These are phyloP conservation scores for Pleurotus tuber-regium DNA, from an alignment of 768 basidiomycete genomes.

Conservation along the genomic window DNA sequence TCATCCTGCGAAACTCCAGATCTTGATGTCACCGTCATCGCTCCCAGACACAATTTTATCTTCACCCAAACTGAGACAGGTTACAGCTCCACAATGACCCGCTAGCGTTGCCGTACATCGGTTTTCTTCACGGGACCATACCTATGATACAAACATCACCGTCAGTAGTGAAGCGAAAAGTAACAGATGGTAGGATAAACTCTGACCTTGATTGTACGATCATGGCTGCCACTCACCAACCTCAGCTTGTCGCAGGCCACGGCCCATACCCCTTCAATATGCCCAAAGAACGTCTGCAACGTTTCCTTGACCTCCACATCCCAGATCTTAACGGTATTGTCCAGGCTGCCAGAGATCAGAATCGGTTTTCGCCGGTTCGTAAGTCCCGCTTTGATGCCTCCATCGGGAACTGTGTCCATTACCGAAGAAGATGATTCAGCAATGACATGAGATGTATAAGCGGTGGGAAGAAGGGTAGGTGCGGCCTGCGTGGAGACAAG, in stretches of 20 bases:
- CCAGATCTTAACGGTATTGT: conserved; percentile 97
- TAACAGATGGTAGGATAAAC: conserved; percentile 1
- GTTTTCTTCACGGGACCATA: conserved; percentile 92
- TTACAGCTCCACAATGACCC: conserved; percentile 93
- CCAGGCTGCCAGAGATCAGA: conserved; percentile 85
- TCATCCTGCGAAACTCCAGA: conserved; percentile 72
- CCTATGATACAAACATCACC: conserved; percentile 41
- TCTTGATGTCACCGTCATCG: conserved; percentile 83
- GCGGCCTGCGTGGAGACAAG: not conserved
- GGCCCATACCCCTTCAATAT: conserved; percentile 98
- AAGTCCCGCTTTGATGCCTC: not conserved
- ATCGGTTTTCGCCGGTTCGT: conserved; percentile 55
- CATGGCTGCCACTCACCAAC: conserved; percentile 91
- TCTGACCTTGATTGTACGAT: conserved; percentile 93
- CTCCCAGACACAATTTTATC: conserved; percentile 97
- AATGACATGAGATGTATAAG: conserved; percentile 1
- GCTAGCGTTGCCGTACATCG: conserved; percentile 86
- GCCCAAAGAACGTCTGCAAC: conserved; percentile 86
- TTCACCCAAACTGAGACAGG: conserved; percentile 84
- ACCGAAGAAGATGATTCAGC: conserved; percentile 6
- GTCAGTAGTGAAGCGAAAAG: conserved; percentile 7
- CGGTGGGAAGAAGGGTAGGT: not conserved
- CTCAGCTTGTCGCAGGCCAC: conserved; percentile 91
- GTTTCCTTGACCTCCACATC: conserved; percentile 85
- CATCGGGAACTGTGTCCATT: not conserved